Evolutionary conservation across 1,139 yeast genomes (phyloP), one percentile per base, ranked within the genome.

Genomic region (Hemisphaericaspora xylanilytica): DNA sequence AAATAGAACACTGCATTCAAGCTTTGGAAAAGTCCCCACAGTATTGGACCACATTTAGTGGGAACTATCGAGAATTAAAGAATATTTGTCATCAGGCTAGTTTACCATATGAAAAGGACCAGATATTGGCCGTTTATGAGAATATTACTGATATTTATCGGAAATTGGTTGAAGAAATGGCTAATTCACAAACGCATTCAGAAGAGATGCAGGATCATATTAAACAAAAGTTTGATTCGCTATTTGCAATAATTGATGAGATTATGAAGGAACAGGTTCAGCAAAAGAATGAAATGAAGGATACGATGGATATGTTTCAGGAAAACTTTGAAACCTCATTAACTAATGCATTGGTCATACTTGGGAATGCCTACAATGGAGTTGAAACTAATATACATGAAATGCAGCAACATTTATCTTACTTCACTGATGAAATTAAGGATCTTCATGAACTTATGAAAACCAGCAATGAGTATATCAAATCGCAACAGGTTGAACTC

Each of bases 11-110:
- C 1, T 79, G 85, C 47, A 59, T 78, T 28, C 35, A 46, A 2
- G 55, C 62, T 1, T 47, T 78, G 35, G 76, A 76, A 44, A 51
- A 48, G 20, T 59, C 68, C 2, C 68, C 80, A 1, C 81, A 77
- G 49, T 73, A 73, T 61, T 79, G 85, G 85, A 78, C 83, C 0
- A 73, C 79, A 0, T 79, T 72, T 47, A 77, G 78, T 46, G 84
- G 84, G 0, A 72, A 78, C 46, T 78, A 75, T 47, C 63, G 79
- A 36, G 70, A 70, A 17, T 55, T 78, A 2, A 65, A 71, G 3
- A 61, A 67, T 3, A 58, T 77, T 0, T 79, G 84, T 46, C 62
- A 61, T 44, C 79, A 76, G 40, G 71, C 73, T 35, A 63, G 78
- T 0, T 47, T 74, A 3, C 81, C 81, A 0, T 75, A 56, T 46